Base-by-base conservation (phyloP, 495 filamentous ascomycete genomes). In the Pyrenopolyporus hunteri region DNA sequence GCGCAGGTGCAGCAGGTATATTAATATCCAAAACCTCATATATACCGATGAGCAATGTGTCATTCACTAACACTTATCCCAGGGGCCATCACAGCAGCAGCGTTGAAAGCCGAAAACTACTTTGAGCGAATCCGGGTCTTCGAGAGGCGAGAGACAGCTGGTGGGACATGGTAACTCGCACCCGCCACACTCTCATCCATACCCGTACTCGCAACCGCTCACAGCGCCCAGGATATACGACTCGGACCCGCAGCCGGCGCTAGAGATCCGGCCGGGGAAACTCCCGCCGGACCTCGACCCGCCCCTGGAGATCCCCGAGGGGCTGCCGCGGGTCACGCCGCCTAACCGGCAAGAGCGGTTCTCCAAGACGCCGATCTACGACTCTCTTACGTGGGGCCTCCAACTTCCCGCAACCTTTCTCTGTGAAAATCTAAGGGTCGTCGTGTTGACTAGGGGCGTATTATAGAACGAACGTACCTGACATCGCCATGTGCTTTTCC, bases 401-500 rank as follows among this genome's bases (percentile, higher is more conserved):
- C 3, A 8, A 29, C 26, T 5, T 9, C 5, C 23, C 23, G 2
- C 13, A 4, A 29, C 26, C 26, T 5, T 9, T 3, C n/a, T 22
- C 1, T 45, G n/a, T 3, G 16, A 36, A 3, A 20, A 17, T 13
- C 23, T 22, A n/a, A 19, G 28, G 3, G 23, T 9, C 6, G 7
- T 10, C n/a, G 7, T 55, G 26, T 37, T 59, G 32, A 59, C 37
- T 13, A 13, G n/a, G 2, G 6, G 26, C 19, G 1, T 29, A 9
- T 29, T 29, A 6, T 36, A 80, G 78, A 23, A 81, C 80, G 14
- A 82, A 82, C 51, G 78, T 81, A 0, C 80, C 78, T 10, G 71
- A 74, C 13, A 77, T 81, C 25, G 80, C 78, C 50, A 82, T 82
- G 80, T 74, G 65, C 36, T 79, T 80, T 37, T 81, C 80, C 3